Evolutionary conservation across 2,329 filamentous ascomycete species (phyloP).

Genomic region (Dactylellina drechsleri): DNA sequence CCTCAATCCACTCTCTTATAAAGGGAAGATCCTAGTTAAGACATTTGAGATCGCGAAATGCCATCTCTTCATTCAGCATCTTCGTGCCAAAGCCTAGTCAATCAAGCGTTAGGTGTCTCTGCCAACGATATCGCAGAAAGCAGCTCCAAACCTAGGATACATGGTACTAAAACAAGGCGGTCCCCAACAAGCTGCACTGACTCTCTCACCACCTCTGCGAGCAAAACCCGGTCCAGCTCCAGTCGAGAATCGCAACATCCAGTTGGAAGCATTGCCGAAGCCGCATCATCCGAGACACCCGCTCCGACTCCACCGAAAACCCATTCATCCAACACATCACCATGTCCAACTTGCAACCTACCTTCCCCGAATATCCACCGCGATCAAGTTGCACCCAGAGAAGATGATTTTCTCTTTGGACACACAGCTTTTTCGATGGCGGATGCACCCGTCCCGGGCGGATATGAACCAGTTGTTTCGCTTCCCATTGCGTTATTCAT

Average conservation of each 20-base stretch:
- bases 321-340: conserved; percentile 39
- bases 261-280: conserved; percentile 49
- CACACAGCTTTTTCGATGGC: conserved; percentile 40
- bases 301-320: conserved; percentile 28
- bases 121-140: conserved; percentile 22
- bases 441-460: conserved; percentile 51
- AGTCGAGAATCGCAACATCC: conserved; percentile 27
- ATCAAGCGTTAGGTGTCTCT: conserved; percentile 28
- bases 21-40: neutral
- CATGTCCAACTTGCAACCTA: conserved; percentile 24
- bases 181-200: conserved; percentile 26
- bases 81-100: conserved; percentile 39
- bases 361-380: conserved; percentile 13
- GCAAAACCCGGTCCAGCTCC: conserved; percentile 33
- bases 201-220: conserved; percentile 15
- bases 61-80: conserved; percentile 35
- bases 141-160: conserved; percentile 28
- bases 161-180: conserved; percentile 25
- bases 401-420: conserved; percentile 22
- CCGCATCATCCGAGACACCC: conserved; percentile 53
- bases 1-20: too few relatives aligned
- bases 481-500: conserved; percentile 54
- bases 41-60: conserved; percentile 4
- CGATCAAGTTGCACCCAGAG: conserved; percentile 1
- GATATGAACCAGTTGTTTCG: conserved; percentile 43